These are phyloP conservation scores for Leishmania tropica DNA, from an alignment of 208 protist genomes.

Conservation along the genomic window DNA sequence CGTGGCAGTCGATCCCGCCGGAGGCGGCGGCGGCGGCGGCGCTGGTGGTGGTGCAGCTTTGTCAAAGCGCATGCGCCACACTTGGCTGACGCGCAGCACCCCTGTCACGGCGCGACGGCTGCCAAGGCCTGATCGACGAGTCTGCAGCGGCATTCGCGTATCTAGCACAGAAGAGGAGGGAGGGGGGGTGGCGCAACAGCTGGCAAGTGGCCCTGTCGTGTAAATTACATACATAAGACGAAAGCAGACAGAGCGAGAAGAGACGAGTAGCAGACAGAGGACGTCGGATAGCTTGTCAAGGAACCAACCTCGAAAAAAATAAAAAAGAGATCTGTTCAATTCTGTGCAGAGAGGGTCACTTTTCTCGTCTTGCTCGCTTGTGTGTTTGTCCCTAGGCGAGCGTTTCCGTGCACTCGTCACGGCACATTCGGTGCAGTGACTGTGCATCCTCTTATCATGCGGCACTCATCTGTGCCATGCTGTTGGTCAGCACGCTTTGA, in stretches of 20 bases:
- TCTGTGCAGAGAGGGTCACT: background rate
- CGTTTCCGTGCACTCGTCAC: background rate
- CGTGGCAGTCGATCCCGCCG: background rate
- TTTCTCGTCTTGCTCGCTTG: background rate
- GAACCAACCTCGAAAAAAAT: background rate
- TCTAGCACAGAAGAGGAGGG: background rate
- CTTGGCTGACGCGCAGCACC: constrained; percentile 9
- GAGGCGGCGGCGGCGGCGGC: background rate
- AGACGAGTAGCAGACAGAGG: background rate
- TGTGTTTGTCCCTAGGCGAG: too few species aligned
- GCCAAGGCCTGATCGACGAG: background rate
- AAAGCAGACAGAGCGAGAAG: background rate
- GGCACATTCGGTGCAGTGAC: background rate
- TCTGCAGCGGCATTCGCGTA: constrained; percentile 1
- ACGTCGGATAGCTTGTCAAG: background rate
- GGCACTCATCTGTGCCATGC: background rate
- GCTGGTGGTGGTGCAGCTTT: constrained; percentile 14
- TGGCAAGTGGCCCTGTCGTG: background rate
- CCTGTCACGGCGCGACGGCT: background rate
- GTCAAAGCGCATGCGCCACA: constrained; percentile 49
- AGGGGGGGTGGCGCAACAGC: background rate
- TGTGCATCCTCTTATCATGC: background rate
- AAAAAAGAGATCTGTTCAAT: background rate
- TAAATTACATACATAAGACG: background rate
- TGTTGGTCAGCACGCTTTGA: too few species aligned